phyloP scores from a whole-genome alignment of 331 rosid species.

The Pyrus hybrid region DNA sequence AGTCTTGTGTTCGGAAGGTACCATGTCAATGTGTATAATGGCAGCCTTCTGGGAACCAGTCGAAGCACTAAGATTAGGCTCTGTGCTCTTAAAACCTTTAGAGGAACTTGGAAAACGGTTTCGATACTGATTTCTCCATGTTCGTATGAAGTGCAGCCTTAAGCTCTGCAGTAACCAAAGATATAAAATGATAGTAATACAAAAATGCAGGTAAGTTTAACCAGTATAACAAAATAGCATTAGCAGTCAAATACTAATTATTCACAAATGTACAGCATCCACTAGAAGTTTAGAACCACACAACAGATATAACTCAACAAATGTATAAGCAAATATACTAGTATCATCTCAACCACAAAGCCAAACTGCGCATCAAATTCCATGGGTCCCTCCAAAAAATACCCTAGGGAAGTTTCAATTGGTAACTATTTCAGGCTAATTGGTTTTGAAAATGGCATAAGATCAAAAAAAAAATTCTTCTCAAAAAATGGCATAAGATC shows the following conservation, averaged over 20 bases:
- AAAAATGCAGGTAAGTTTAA: not conserved
- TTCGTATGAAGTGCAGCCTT: slow-evolving; percentile 89
- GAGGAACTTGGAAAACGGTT: slow-evolving; percentile 50
- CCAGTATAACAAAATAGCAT: too few species aligned
- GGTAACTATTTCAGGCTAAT: not conserved
- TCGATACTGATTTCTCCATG: slow-evolving; percentile 86
- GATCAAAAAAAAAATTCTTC: too few species aligned
- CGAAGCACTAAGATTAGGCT: slow-evolving; percentile 22
- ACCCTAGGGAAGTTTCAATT: not conserved
- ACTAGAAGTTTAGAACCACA: not conserved
- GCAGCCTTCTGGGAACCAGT: slow-evolving; percentile 24
- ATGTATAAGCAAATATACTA: not conserved
- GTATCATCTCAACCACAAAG: not conserved
- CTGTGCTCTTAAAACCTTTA: slow-evolving; percentile 29
- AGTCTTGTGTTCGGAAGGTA: slow-evolving; percentile 17
- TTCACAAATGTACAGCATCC: not conserved
- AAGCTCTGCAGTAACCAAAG: slow-evolving; percentile 57
- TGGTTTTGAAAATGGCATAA: not conserved
- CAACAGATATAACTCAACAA: not conserved
- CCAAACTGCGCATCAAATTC: not conserved
- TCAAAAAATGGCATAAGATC: too few species aligned
- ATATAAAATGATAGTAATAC: slow-evolving; percentile 9
- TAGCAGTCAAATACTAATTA: too few species aligned
- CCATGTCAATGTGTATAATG: slow-evolving; percentile 87
- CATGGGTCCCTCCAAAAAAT: not conserved